Evolutionary conservation across 1,284 basidiomycete species (phyloP).

Genomic region (Marasmius oreades): DNA sequence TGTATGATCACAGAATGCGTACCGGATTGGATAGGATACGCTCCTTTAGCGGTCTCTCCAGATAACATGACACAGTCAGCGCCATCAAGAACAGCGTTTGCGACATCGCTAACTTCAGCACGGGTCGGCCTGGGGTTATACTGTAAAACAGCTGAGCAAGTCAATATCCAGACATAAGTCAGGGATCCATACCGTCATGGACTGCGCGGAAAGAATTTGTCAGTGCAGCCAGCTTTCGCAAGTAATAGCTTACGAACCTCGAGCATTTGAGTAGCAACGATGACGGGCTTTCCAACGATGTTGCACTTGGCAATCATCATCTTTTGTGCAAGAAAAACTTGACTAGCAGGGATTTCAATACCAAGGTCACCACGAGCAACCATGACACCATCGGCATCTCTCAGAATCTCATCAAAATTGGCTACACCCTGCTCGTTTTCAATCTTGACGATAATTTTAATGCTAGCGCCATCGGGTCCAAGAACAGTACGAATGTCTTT

Average conservation of each 20-base stretch:
- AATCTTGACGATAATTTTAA: slow-evolving; percentile 99
- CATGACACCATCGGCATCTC: slow-evolving; percentile 95
- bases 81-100: slow-evolving; percentile 96
- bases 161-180: background rate
- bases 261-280: slow-evolving; percentile 99
- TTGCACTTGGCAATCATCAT: slow-evolving; percentile 99
- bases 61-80: slow-evolving; percentile 99
- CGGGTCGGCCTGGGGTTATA: slow-evolving; percentile 97
- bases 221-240: slow-evolving; percentile 3
- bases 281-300: slow-evolving; percentile 94
- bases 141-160: slow-evolving; percentile 36
- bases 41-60: slow-evolving; percentile 95
- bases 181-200: slow-evolving; percentile 76
- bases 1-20: background rate
- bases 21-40: slow-evolving; percentile 91
- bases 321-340: slow-evolving; percentile 98
- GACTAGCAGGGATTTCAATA: slow-evolving; percentile 96
- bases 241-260: slow-evolving; percentile 58
- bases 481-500: slow-evolving; percentile 87
- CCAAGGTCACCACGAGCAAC: slow-evolving; percentile 97
- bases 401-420: slow-evolving; percentile 97
- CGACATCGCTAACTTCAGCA: slow-evolving; percentile 96
- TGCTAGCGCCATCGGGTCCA: slow-evolving; percentile 86
- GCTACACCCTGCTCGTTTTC: slow-evolving; percentile 97
- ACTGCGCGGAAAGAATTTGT: slow-evolving; percentile 42